Evolutionary conservation across 257 asterid genomes (phyloP), one percentile per base, ranked within the genome.

Genomic region (Parsonsia alboflavescens): DNA sequence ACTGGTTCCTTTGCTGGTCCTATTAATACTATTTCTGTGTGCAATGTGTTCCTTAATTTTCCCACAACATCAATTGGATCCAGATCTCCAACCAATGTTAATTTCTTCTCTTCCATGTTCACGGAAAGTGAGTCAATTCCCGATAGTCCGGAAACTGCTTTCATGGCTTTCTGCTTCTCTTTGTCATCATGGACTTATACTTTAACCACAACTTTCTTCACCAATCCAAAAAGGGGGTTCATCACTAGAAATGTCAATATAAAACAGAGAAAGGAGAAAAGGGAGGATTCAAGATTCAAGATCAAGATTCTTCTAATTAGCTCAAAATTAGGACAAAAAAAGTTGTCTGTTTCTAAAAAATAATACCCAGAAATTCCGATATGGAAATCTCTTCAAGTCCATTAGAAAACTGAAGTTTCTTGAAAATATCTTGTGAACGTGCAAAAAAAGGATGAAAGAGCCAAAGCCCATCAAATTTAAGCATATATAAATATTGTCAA

Each of bases 111-210:
- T 56, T 82, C 76, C 72, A 79, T 16, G 53, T 76, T 75, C 71
- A 82, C 28, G 7, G 83, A 66, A 39, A 79, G 17, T 13, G 72
- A 76, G 1, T 79, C 81, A 10, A 79, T 56, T 30, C 79, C 77
- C 65, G 88, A 28, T 45, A 88, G 73, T 64, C 83, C 65, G 6
- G 93, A 86, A 72, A 89, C 97, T 49, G 90, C 80, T 85, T 87
- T 87, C 90, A 91, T 69, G 52, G 89, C 96, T 80, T 86, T 91
- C 72, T 82, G 81, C 73, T 87, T 87, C 63, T 79, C 89, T 84
- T 82, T 89, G 28, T 70, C 79, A 73, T 88, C 89, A 26, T 73
- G 75, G 56, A 89, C 41, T 2, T 56, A 75, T 64, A 91, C 3
- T 82, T 79, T 85, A 76, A 89, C 56, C 6, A 91, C 90, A 71